These are phyloP conservation scores for Eimeria mitis DNA, from an alignment of 169 alveolate genomes.

Conservation along the genomic window DNA sequence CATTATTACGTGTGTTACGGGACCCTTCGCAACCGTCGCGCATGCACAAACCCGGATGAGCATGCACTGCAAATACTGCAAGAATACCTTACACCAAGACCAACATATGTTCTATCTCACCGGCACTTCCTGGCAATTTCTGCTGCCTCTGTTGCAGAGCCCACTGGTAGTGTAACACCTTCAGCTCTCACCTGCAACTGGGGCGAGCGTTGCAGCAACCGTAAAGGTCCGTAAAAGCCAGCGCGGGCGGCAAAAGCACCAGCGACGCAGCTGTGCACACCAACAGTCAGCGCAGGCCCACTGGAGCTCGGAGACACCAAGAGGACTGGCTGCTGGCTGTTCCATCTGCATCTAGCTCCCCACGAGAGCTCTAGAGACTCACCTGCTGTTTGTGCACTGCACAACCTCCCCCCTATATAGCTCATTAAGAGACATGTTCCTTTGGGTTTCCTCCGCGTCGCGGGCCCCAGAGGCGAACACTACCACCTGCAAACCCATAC, in stretches of 20 bases:
- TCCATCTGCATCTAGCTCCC: neutral
- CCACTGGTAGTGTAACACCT: neutral
- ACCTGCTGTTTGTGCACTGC: conserved; percentile 49
- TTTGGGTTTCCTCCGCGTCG: conserved; percentile 44
- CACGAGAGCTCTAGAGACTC: neutral
- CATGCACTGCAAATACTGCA: neutral
- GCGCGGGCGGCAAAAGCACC: conserved; percentile 24
- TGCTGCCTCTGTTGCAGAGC: neutral
- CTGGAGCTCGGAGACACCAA: neutral
- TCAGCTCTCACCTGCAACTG: conserved; percentile 17
- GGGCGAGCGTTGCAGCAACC: neutral
- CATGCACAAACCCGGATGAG: neutral
- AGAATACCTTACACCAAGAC: neutral
- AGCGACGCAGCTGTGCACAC: conserved; percentile 25
- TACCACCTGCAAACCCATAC: conserved; percentile 25
- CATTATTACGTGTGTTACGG: neutral
- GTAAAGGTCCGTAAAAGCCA: neutral
- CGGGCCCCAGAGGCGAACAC: conserved; percentile 38
- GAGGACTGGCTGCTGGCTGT: neutral
- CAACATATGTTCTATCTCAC: neutral
- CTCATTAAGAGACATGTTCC: conserved; percentile 18
- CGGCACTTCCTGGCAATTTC: neutral
- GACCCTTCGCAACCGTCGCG: neutral
- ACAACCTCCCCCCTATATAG: conserved; percentile 29
- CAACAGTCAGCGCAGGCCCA: neutral